These are phyloP conservation scores for Epichloe festucae DNA, from an alignment of 2,329 filamentous ascomycete species.

Conservation along the genomic window DNA sequence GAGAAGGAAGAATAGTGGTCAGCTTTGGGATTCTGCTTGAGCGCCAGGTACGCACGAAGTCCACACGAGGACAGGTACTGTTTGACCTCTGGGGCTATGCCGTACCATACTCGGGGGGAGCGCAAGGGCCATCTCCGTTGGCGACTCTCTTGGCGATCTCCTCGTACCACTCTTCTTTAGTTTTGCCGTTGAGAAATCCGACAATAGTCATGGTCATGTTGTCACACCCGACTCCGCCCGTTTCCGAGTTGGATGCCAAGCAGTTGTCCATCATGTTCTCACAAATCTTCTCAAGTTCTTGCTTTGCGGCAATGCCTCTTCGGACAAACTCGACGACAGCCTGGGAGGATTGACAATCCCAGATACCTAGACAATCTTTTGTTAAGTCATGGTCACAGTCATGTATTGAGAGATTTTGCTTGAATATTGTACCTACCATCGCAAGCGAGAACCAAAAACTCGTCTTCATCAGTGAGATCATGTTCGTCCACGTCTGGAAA, in stretches of 20 bases:
- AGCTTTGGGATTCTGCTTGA: conserved; percentile 10
- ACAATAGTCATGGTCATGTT: conserved; percentile 98
- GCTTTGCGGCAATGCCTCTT: conserved; percentile 90
- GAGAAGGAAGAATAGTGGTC: conserved; percentile 13
- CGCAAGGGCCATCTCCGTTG: conserved; percentile 93
- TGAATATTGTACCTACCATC: conserved; percentile 51
- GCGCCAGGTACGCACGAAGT: conserved; percentile 7
- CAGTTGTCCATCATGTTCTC: conserved; percentile 99
- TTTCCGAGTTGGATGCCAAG: conserved; percentile 93
- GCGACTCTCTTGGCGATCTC: conserved; percentile 87
- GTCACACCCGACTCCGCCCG: conserved; percentile 93
- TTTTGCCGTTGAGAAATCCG: conserved; percentile 79
- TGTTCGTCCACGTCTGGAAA: conserved; percentile 90
- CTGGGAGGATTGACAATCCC: conserved; percentile 98
- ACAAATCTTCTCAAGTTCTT: conserved; percentile 87
- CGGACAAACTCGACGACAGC: conserved; percentile 94
- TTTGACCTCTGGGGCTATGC: conserved; percentile 25
- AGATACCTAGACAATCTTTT: conserved; percentile 57
- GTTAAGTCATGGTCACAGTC: neutral
- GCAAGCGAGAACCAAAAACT: conserved; percentile 87
- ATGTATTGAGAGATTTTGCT: neutral
- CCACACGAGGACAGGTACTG: conserved; percentile 3
- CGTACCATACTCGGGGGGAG: conserved; percentile 99
- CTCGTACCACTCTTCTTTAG: conserved; percentile 97
- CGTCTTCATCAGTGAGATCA: conserved; percentile 82